Evolutionary conservation across 2,329 filamentous ascomycete species (phyloP).

Genomic region (Colletotrichum spinosum): DNA sequence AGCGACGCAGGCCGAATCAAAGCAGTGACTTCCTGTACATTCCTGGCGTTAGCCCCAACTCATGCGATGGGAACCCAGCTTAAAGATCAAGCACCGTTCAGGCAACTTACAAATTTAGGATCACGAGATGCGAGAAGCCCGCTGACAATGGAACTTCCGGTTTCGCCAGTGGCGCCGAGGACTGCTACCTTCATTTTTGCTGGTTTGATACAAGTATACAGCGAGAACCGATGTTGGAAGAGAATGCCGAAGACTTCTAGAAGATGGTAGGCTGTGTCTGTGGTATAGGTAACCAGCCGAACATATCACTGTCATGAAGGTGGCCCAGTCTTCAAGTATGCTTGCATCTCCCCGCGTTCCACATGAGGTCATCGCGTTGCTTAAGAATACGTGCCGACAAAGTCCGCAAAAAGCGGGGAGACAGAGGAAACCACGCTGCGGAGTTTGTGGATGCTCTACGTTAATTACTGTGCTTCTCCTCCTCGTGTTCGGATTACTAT

Average conservation of each 20-base stretch:
- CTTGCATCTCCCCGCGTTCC: neutral
- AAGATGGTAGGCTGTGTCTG: too few relatives aligned
- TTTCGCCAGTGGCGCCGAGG: constrained; percentile 56
- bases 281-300: too few relatives aligned
- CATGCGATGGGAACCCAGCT: too few relatives aligned
- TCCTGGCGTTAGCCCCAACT: neutral
- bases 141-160: constrained; percentile 52
- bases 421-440: neutral
- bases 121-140: constrained; percentile 46
- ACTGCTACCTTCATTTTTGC: constrained; percentile 46
- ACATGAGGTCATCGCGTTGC: constrained; percentile 1
- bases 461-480: neutral
- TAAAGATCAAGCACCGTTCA: too few relatives aligned
- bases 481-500: neutral
- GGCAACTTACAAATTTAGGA: constrained; percentile 42
- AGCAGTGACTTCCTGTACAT: constrained; percentile 57
- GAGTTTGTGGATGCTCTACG: constrained; percentile 2
- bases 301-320: too few relatives aligned
- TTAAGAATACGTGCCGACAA: neutral
- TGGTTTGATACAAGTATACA: neutral
- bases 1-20: constrained; percentile 59
- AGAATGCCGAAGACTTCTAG: too few relatives aligned
- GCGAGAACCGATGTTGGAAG: too few relatives aligned
- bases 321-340: too few relatives aligned
- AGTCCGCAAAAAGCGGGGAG: constrained; percentile 25